Evolutionary conservation across 2,329 filamentous ascomycete species (phyloP), one percentile per base, ranked within the genome.

Genomic region (Fusarium burgessii): DNA sequence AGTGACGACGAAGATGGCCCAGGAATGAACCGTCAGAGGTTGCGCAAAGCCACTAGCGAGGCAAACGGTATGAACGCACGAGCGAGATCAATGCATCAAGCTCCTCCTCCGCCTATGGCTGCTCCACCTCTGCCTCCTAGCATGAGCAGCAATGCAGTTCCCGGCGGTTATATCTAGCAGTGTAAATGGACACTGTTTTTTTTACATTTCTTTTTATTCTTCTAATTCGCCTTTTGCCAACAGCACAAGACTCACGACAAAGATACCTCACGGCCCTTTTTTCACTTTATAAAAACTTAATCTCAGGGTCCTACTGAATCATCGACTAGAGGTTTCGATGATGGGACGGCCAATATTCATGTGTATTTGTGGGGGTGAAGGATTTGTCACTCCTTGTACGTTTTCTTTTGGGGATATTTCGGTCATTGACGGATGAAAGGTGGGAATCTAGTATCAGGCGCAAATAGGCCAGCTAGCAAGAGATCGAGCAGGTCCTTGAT

Each of bases 101-200:
- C 68, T 40, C 78, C 76, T 43, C 69, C 72, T 54, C 75, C 71
- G 13, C 75, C 70, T 29, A 68, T 73, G 36, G 72, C 57, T 29
- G 78, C 70, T 43, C 77, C 74, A 20, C 78, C 74, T 41, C 50
- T 76, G 67, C 77, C 75, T 57, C 60, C 72, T 46, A 74, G 70
- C 58, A 74, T 80, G 50, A 70, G 77, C n/a, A 75, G 71, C 50
- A 76, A 77, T 58, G 77, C 68, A 58, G 62, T 82, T 64, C 81
- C 84, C 1, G 84, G 84, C 25, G 84, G 84, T 54, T 84, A 86
- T 83, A 85, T 86, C 64, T 86, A 74, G 80, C 64, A 35, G 43
- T 47, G 45, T 36, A 43, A 61, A 33, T 13, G 58, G 18, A 56
- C 18, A 50, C 51, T 40, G 55, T 67, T 59, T 45, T 36, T 38